phyloP scores from a whole-genome alignment of 805 yeast species.

The Suhomyces prunicola region DNA sequence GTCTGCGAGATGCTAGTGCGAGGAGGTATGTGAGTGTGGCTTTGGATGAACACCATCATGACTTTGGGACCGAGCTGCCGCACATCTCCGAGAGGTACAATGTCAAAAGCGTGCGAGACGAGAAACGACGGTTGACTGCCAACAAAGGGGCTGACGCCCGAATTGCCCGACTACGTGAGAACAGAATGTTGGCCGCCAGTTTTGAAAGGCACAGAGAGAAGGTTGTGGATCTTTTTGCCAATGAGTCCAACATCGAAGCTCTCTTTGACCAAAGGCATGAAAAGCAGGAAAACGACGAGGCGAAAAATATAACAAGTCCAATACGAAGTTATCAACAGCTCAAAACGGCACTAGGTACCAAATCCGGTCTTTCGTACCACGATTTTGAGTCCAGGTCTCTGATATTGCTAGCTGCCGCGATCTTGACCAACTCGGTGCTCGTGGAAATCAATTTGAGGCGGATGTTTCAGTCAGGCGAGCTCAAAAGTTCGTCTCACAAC shows the following conservation, averaged over 20 bases:
- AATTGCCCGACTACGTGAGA: background rate
- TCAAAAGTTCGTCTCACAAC: background rate
- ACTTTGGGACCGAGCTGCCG: too few species aligned
- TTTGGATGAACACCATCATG: background rate
- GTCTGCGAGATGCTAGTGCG: background rate
- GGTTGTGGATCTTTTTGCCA: conserved; percentile 9
- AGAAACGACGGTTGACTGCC: conserved; percentile 4
- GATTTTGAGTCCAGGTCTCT: conserved; percentile 21
- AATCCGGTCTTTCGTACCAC: conserved; percentile 6
- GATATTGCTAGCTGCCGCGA: conserved; percentile 19
- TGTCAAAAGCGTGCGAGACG: background rate
- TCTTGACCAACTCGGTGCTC: conserved; percentile 23
- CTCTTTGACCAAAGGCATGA: conserved; percentile 5
- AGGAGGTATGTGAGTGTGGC: background rate
- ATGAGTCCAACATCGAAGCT: conserved; percentile 8
- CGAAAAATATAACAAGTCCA: too few species aligned
- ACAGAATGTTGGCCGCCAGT: conserved; percentile 9
- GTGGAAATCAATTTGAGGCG: conserved; percentile 28
- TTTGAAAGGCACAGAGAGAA: conserved; percentile 12
- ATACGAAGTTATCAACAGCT: background rate
- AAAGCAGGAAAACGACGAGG: background rate
- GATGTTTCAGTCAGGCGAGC: conserved; percentile 10
- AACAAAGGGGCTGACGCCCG: conserved; percentile 5
- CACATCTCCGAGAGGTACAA: background rate
- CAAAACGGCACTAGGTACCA: background rate